Conservation (phyloP, 257 asterid genomes). For the Rubia yunnanensis region DNA sequence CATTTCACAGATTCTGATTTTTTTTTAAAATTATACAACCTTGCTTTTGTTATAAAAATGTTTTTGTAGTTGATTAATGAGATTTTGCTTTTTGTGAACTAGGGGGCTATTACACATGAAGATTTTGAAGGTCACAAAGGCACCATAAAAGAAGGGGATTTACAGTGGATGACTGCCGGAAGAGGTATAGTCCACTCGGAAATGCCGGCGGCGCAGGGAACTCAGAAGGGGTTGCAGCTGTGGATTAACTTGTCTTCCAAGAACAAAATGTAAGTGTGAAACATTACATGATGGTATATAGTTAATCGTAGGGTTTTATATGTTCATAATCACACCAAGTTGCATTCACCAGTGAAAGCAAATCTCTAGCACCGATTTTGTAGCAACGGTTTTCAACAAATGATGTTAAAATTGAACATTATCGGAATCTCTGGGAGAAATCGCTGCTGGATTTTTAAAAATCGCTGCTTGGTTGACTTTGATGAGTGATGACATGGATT, state of each 20-base stretch:
- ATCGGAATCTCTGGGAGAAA: too few species aligned
- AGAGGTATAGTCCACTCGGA: constrained; percentile 94
- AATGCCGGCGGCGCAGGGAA: constrained; percentile 74
- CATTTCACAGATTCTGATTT: too few species aligned
- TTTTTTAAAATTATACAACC: too few species aligned
- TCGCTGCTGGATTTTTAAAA: too few species aligned
- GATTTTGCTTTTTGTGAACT: background rate
- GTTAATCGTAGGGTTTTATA: too few species aligned
- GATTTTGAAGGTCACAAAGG: constrained; percentile 88
- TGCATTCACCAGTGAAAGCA: too few species aligned
- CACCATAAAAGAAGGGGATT: constrained; percentile 67
- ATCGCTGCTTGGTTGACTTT: too few species aligned
- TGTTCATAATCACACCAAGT: too few species aligned
- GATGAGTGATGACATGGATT: too few species aligned
- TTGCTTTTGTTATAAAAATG: background rate
- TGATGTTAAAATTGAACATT: too few species aligned
- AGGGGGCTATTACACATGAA: constrained; percentile 78
- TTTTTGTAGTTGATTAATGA: background rate
- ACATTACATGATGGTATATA: background rate
- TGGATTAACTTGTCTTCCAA: constrained; percentile 84
- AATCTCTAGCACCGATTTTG: too few species aligned
- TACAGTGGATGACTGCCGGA: constrained; percentile 99
- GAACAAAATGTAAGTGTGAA: constrained; percentile 48
- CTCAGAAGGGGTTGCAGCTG: constrained; percentile 69
- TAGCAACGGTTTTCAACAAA: too few species aligned